Evolutionary conservation across 805 yeast genomes (phyloP).

Genomic region (Kuraishia ogatae): DNA sequence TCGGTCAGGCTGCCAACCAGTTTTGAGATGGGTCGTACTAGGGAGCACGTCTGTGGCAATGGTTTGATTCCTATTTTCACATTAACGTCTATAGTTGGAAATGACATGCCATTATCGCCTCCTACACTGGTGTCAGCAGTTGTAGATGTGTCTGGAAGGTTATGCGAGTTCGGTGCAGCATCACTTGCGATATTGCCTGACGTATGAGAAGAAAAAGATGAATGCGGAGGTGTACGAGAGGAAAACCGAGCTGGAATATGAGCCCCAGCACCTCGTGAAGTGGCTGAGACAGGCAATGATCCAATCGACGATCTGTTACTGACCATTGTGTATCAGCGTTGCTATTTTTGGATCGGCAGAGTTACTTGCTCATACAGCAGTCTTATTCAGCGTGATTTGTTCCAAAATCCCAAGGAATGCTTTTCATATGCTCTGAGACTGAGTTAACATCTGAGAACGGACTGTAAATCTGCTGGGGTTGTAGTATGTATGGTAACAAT

Average conservation of each 20-base stretch:
- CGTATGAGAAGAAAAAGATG: neutral
- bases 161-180: neutral
- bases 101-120: neutral
- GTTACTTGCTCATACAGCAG: neutral
- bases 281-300: neutral
- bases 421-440: neutral
- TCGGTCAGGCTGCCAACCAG: constrained; percentile 16
- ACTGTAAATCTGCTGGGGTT: too few relatives aligned
- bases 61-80: constrained; percentile 38
- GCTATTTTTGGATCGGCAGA: neutral
- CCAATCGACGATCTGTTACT: neutral
- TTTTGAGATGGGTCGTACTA: constrained; percentile 19
- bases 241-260: neutral
- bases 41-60: constrained; percentile 19
- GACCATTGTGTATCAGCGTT: neutral
- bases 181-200: neutral
- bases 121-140: neutral
- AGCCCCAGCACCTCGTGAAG: neutral
- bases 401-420: neutral
- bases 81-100: neutral
- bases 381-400: too few relatives aligned
- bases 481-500: too few relatives aligned
- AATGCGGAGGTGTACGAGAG: neutral
- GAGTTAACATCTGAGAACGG: neutral
- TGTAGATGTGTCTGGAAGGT: neutral